A percentile compares a stretch with the other conserved stretches of the same genome.
phyloP scores from a whole-genome alignment of 371 early-diverging fungal genomes.

The Coemansia sp. region DNA sequence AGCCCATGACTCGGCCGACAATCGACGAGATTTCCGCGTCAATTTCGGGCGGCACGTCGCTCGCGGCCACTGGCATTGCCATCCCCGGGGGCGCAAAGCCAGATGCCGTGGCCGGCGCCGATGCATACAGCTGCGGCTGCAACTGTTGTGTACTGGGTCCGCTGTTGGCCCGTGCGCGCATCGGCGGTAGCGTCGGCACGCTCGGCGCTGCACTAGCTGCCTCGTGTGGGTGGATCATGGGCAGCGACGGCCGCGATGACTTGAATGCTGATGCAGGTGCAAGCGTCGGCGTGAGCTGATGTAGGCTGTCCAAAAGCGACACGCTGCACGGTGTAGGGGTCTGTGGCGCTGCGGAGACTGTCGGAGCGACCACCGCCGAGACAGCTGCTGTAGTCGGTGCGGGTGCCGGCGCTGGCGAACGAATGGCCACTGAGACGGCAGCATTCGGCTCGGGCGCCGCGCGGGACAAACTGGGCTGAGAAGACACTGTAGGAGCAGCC shows the following conservation, averaged over 20 bases:
- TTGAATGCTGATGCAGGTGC: conserved; percentile 14
- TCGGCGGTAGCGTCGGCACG: conserved; percentile 6
- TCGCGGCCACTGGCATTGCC: neutral
- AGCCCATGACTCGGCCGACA: conserved; percentile 47
- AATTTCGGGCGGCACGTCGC: conserved; percentile 35
- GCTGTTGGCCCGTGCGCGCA: conserved; percentile 40
- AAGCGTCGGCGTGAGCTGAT: conserved; percentile 8
- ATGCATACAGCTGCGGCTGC: neutral
- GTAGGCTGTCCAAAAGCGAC: conserved; percentile 21
- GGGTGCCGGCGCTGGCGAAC: conserved; percentile 1
- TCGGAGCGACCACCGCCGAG: conserved; percentile 10
- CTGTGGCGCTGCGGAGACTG: neutral
- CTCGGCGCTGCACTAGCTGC: conserved; percentile 5
- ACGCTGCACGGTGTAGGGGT: conserved; percentile 5
- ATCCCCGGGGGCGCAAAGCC: conserved; percentile 4
- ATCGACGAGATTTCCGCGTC: conserved; percentile 47
- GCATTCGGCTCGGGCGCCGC: no score
- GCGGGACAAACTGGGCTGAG: neutral
- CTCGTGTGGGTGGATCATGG: conserved; percentile 12
- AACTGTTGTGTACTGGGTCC: conserved; percentile 15
- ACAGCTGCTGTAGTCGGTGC: conserved; percentile 35
- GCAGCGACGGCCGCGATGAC: conserved; percentile 25
- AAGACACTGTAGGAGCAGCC: neutral
- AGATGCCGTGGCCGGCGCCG: conserved; percentile 3
- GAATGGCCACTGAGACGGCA: neutral